Percentiles rank a stretch among this genome's conserved stretches.
phyloP scores from a whole-genome alignment of 352 stramenopile genomes.

The Hyphochytrium catenoides region DNA sequence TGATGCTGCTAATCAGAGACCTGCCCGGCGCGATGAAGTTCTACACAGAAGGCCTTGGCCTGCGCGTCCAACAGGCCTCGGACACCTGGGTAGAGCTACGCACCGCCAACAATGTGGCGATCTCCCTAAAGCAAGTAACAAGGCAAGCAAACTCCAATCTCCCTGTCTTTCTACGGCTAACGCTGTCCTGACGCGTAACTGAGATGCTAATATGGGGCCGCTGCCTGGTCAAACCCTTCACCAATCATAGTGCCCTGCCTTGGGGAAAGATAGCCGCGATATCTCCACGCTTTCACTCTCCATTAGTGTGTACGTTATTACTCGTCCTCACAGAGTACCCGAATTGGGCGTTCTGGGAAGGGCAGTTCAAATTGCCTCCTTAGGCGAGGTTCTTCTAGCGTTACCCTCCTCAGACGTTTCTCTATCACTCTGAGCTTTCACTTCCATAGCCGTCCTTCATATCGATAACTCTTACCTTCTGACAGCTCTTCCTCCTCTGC shows the following conservation, averaged over 20 bases:
- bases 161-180: not conserved
- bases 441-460: slow-evolving; percentile 5
- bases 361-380: slow-evolving; percentile 5
- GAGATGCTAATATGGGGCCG: not conserved
- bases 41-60: slow-evolving; percentile 47
- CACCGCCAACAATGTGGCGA: slow-evolving; percentile 22
- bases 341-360: not conserved
- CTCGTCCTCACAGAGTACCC: not conserved
- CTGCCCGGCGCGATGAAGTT: slow-evolving; percentile 45
- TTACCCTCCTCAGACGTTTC: slow-evolving; percentile 1
- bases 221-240: too few species aligned
- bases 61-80: slow-evolving; percentile 37
- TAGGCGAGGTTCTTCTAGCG: slow-evolving; percentile 7
- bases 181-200: not conserved
- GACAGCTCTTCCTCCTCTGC: slow-evolving; percentile 9
- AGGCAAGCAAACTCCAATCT: slow-evolving; percentile 13
- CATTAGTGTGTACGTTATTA: too few species aligned
- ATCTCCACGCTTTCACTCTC: too few species aligned
- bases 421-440: slow-evolving; percentile 7
- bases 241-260: too few species aligned
- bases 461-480: slow-evolving; percentile 6
- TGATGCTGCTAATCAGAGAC: slow-evolving; percentile 58
- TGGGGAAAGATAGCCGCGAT: too few species aligned
- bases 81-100: slow-evolving; percentile 58
- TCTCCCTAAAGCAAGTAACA: slow-evolving; percentile 53